Evolutionary conservation across 768 basidiomycete species (phyloP), one percentile per base, ranked within the genome.

Genomic region (Suillus alpinus): DNA sequence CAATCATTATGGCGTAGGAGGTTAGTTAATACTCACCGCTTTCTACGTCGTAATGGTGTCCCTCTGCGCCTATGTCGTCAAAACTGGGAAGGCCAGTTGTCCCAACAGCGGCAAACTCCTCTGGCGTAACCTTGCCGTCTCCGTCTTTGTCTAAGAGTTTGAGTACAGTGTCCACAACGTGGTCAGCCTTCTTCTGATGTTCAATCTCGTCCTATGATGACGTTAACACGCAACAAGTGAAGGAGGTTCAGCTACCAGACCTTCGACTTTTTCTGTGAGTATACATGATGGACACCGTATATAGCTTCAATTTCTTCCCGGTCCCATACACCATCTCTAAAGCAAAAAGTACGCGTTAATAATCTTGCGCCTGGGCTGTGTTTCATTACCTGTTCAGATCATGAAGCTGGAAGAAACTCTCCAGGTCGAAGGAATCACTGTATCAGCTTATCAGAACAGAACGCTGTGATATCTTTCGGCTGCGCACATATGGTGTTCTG

Each of bases 331-430:
- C 92, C 92, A 69, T 98, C 86, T 41, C 90, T 92, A 51, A 47
- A n/a, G 23, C 31, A 26, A 8, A 29, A 7, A 14, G 9, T 14
- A 20, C 49, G 26, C n/a, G 41, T 32, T 46, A 40, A 29, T 18
- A 37, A 6, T 14, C 10, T 39, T 7, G 23, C 5, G 6, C 18
- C 16, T 9, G 39, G 41, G 41, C 37, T 39, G 12, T 57, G 43
- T 37, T 29, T 31, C 69, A 82, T 64, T 62, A 89, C 89, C 86
- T 78, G 75, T 98, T 87, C 60, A 99, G 80, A 76, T 99, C 96
- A 75, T 99, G 96, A 13, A 99, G 78, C 62, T 91, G 87, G 83
- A 97, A 96, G 85, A 99, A 99, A 72, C 93, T 92, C 66, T 86
- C 80, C 46, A 85, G 76, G 68, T 90, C 94, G 66, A 92, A 96